Evolutionary conservation across 1,284 basidiomycete genomes (phyloP), one percentile per base, ranked within the genome.

Genomic region (Tremellales sp.): DNA sequence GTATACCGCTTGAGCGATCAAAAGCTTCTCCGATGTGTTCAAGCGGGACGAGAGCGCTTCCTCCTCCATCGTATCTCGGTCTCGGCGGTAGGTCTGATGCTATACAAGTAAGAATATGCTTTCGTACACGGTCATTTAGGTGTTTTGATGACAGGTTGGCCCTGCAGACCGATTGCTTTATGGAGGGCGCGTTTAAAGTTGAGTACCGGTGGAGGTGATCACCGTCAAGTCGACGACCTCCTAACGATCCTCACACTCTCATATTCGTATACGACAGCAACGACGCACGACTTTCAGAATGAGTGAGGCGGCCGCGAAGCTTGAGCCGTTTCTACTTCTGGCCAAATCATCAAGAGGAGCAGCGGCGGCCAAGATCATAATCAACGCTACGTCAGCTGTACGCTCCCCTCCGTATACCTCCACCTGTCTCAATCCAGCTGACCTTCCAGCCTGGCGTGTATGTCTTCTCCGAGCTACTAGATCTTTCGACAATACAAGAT

Each of bases 281-380:
- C n/a, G n/a, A n/a, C n/a, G n/a, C n/a, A n/a, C n/a, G n/a, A n/a
- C n/a, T n/a, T 7, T 21, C 47, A 52, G 15, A 24, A 68, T 69
- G 64, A 44, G 58, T 27, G 62, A 67, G 40, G 45, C 45, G 24
- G 46, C 59, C 39, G 49, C 63, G 2, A 53, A 51, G 13, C 49
- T 93, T 5, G 89, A 96, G 74, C 88, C 90, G 0, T 93, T 87
- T 69, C 70, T 96, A 26, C 80, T 97, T 49, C 86, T 97, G 74
- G 87, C 86, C 3, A 91, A 92, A 65, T 86, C 86, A 0, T 83
- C 87, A 2, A 91, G 88, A 64, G 93, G 93, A 2, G 89, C 89
- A 0, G 89, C 86, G 0, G 90, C 91, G 0, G 91, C 89, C 8
- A 91, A 92, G 66, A 81, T 96, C 49, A 76, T 93, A 21, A 79